Conservation (phyloP, 2,329 filamentous ascomycete genomes). For the Zasmidium angulare region DNA sequence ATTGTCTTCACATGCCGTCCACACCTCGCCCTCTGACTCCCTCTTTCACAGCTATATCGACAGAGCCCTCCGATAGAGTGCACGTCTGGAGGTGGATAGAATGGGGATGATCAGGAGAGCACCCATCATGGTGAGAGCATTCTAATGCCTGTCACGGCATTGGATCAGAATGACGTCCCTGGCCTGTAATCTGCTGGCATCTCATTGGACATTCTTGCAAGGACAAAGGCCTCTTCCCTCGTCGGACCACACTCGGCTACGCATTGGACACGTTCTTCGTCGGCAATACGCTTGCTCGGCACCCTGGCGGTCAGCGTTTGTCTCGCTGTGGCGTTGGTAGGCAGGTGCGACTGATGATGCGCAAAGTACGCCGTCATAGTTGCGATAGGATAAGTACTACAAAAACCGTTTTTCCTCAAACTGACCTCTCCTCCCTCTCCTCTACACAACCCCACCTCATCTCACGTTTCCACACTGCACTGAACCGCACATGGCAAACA, state of each 20-base stretch:
- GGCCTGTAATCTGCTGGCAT: conserved; percentile 5
- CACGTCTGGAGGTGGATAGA: neutral
- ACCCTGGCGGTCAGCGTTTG: neutral
- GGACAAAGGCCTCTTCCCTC: neutral
- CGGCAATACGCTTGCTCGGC: conserved; percentile 1
- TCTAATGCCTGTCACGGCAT: neutral
- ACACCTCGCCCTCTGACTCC: neutral
- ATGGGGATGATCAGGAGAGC: neutral
- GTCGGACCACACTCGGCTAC: neutral
- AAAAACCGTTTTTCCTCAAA: neutral
- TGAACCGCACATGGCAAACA: conserved; percentile 13
- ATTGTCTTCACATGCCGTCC: neutral
- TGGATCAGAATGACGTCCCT: conserved; percentile 11
- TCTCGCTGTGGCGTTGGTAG: neutral
- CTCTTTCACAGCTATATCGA: neutral
- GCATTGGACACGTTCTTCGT: neutral
- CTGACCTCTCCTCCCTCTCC: neutral
- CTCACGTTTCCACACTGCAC: neutral
- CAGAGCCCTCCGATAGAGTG: neutral
- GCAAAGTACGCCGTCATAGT: neutral
- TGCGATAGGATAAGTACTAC: neutral
- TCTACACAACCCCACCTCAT: neutral
- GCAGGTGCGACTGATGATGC: neutral
- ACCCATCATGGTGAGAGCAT: neutral
- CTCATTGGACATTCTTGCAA: conserved; percentile 11